Conservation (phyloP, 768 basidiomycete species). For the Leccinellum luteum region DNA sequence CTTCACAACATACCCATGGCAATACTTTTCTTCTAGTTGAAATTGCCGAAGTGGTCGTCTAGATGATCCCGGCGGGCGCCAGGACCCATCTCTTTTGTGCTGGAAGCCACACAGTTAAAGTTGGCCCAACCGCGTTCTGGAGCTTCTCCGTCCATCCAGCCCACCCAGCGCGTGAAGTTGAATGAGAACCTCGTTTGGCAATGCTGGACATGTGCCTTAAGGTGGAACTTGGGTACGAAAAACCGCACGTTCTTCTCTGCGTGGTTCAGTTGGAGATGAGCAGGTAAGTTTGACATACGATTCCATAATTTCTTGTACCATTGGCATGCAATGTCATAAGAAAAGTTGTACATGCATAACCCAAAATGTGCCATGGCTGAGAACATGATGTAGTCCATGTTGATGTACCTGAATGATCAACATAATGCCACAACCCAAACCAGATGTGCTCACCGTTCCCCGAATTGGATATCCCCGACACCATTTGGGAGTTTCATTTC, state of each 20-base stretch:
- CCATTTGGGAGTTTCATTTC: not conserved
- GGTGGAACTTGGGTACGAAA: not conserved
- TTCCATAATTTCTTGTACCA: not conserved
- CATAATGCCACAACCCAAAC: not conserved
- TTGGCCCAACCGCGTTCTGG: not conserved
- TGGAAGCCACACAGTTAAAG: not conserved
- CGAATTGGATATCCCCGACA: not conserved
- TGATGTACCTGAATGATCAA: not conserved
- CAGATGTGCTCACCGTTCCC: not conserved
- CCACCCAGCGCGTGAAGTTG: not conserved
- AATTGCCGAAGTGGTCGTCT: not conserved
- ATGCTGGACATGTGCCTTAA: not conserved
- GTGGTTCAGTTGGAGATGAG: not conserved
- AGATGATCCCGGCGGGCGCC: not conserved
- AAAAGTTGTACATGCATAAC: not conserved
- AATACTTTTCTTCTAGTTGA: constrained; percentile 1
- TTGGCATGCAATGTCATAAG: not conserved
- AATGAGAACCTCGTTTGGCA: not conserved
- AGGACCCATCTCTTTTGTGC: not conserved
- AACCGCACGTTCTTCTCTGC: not conserved
- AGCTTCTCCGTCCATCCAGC: not conserved
- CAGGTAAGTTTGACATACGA: not conserved
- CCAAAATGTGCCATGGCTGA: not conserved
- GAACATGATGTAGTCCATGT: not conserved
- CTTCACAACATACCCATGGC: too few species aligned